Evolutionary conservation across 2,329 filamentous ascomycete species (phyloP).

Genomic region (Scopulariopsis brevicaulis): DNA sequence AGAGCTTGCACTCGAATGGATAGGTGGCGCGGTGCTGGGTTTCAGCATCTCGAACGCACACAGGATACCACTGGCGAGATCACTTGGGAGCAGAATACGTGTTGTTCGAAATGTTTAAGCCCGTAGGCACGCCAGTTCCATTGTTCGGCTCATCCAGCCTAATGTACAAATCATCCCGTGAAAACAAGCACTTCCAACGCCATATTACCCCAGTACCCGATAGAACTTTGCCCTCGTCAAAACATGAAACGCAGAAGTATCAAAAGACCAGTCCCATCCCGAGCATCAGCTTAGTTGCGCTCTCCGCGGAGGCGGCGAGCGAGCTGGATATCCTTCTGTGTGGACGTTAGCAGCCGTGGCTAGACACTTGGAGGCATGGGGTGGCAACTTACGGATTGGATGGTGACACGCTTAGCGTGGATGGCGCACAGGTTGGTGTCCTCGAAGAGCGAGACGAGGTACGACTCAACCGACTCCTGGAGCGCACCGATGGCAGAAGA

Average conservation of each 20-base stretch:
- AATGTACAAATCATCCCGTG: constrained; percentile 4
- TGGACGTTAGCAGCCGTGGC: constrained; percentile 1
- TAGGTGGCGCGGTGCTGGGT: too few relatives aligned
- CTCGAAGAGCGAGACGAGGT: constrained; percentile 95
- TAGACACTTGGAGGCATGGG: too few relatives aligned
- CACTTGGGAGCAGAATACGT: too few relatives aligned
- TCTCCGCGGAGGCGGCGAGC: constrained; percentile 91
- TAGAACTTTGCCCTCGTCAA: constrained; percentile 2
- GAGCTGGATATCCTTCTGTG: constrained; percentile 82
- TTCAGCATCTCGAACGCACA: too few relatives aligned
- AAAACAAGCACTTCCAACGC: constrained; percentile 4
- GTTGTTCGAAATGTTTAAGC: background rate
- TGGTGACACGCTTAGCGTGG: constrained; percentile 98
- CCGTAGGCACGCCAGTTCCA: background rate
- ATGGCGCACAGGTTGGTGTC: constrained; percentile 98
- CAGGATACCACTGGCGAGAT: too few relatives aligned
- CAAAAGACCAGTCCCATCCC: background rate
- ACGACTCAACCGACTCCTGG: constrained; percentile 97
- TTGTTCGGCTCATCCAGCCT: background rate
- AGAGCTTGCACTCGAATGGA: too few relatives aligned
- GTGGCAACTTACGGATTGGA: constrained; percentile 47
- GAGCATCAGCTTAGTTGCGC: constrained; percentile 54
- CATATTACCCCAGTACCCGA: constrained; percentile 1
- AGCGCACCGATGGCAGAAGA: constrained; percentile 94
- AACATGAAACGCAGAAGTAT: background rate